Percentiles rank a stretch among this genome's conserved stretches.
phyloP scores from a whole-genome alignment of 2,329 filamentous ascomycete genomes.

The Claviceps fusiformis region DNA sequence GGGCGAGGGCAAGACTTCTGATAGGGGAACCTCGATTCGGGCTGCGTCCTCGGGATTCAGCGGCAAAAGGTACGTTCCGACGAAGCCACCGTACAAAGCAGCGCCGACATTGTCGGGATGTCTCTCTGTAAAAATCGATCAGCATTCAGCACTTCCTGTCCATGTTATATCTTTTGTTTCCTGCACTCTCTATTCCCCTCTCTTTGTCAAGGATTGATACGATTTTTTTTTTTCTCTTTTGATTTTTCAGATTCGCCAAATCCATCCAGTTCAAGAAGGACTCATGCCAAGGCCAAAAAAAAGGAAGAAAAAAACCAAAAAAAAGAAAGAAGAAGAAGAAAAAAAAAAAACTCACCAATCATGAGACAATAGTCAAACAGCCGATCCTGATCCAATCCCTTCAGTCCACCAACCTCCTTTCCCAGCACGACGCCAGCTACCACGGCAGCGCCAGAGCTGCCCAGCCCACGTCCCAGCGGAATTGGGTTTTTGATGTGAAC shows the following conservation, averaged over 20 bases:
- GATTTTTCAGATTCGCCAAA: not conserved
- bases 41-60: conserved; percentile 79
- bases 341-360: no score
- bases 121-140: conserved; percentile 40
- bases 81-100: conserved; percentile 88
- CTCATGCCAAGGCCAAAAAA: not conserved
- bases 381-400: conserved; percentile 59
- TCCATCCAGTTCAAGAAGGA: not conserved
- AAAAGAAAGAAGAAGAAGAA: no score
- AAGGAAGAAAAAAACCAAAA: conserved; percentile 6
- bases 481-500: conserved; percentile 95
- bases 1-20: conserved; percentile 80
- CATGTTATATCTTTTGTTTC: no score
- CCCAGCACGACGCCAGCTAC: conserved; percentile 90
- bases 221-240: not conserved
- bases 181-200: no score
- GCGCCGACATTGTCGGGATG: conserved; percentile 93
- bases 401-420: conserved; percentile 72
- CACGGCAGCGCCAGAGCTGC: conserved; percentile 90
- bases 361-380: conserved; percentile 95
- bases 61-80: conserved; percentile 92
- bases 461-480: conserved; percentile 78
- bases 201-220: not conserved
- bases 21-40: conserved; percentile 83
- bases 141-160: not conserved